These are phyloP conservation scores for Striga hermonthica DNA, from an alignment of 305 asterid genomes.

Conservation along the genomic window DNA sequence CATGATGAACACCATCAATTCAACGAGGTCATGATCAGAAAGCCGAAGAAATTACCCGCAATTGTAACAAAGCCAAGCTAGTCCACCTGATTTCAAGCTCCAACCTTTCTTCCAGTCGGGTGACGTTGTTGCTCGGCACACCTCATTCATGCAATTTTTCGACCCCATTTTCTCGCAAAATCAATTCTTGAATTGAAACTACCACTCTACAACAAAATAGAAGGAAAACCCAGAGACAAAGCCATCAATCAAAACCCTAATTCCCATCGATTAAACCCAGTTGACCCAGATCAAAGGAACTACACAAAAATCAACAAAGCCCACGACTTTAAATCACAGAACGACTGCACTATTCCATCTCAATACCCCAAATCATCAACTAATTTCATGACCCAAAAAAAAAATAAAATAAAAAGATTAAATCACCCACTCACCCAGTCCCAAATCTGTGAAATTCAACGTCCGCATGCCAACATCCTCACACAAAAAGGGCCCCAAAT, in stretches of 20 bases:
- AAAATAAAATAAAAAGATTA: not conserved
- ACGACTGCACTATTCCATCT: conserved; percentile 8
- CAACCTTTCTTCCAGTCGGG: conserved; percentile 86
- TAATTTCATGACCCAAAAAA: conserved; percentile 26
- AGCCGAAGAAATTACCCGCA: conserved; percentile 77
- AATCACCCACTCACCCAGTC: conserved; percentile 38
- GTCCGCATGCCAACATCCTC: conserved; percentile 47
- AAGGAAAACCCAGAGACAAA: conserved; percentile 34
- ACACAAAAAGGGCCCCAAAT: conserved; percentile 31
- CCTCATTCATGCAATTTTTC: conserved; percentile 81
- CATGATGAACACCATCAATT: too few species aligned
- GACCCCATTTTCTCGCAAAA: conserved; percentile 57
- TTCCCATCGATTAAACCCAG: conserved; percentile 35
- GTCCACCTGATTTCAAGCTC: conserved; percentile 90
- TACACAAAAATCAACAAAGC: conserved; percentile 27
- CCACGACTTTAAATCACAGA: conserved; percentile 34
- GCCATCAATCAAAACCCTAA: conserved; percentile 35
- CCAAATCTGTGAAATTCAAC: conserved; percentile 46
- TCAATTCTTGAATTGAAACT: conserved; percentile 27
- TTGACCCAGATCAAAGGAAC: conserved; percentile 40
- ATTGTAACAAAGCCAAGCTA: conserved; percentile 67
- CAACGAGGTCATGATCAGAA: conserved; percentile 29
- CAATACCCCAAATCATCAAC: not conserved
- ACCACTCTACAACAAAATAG: conserved; percentile 26
- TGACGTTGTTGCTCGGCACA: conserved; percentile 72